Evolutionary conservation across 768 basidiomycete species (phyloP), one percentile per base, ranked within the genome.

Genomic region (Kwoniella europaea): DNA sequence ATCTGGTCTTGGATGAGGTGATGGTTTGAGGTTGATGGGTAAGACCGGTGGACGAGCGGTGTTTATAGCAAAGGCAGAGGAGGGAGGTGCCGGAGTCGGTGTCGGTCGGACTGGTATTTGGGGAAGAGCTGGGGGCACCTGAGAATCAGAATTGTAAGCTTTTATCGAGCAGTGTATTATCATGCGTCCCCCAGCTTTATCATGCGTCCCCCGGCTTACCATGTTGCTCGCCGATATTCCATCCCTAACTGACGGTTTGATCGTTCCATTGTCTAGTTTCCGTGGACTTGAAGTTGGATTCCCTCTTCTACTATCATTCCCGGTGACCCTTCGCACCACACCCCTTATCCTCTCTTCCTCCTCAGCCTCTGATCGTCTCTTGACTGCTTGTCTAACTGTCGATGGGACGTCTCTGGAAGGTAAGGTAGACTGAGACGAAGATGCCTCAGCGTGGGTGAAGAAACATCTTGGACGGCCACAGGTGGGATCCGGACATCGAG

Each of bases 1-100:
- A 54, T 83, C 82, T 9, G 79, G 58, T 22, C 76, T 76, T 4
- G 80, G 79, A 52, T 81, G 80, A n/a, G 74, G 76, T 10, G 82
- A 79, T 1, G 63, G 46, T 52, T 73, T 74, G 5, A 68, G 41
- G 29, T 63, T 68, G 22, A 70, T 71, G 4, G 74, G 74, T 44
- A 78, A n/a, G 16, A 56, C 69, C 1, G 79, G 79, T 10, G 74
- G 64, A 10, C 63, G 46, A 16, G 50, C 58, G 2, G 52, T 24
- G 29, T 71, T 56, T 9, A 61, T 13, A 50, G 63, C 55, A 35
- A 35, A 7, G 5, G 55, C 0, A 13, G 46, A 55, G 44, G 44
- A 20, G 10, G 54, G 4, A 15, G 29, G 1, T 4, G 22, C 29
- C 13, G 55, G n/a, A 1, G 42, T 41, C n/a, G 65, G 22, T 7